phyloP scores from a whole-genome alignment of 169 alveolate species.

The Cyclospora cayetanensis region DNA sequence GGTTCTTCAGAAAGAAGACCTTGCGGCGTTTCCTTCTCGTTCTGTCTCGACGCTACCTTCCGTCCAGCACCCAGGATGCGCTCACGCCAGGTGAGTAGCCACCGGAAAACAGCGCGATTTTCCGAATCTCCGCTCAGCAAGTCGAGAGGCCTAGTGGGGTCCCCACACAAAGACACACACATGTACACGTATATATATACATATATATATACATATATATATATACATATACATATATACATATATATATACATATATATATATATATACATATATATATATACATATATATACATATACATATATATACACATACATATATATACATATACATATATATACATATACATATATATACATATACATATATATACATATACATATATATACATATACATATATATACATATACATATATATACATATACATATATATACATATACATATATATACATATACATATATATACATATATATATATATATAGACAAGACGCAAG shows the following conservation, averaged over 20 bases:
- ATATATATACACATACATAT: not conserved
- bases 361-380: not conserved
- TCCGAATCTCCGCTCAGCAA: not conserved
- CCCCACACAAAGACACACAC: not conserved
- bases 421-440: not conserved
- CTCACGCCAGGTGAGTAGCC: not conserved
- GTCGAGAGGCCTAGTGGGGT: not conserved
- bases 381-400: not conserved
- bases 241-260: not conserved
- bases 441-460: not conserved
- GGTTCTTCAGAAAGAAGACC: no score
- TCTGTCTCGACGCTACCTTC: no score
- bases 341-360: not conserved
- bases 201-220: not conserved
- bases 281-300: not conserved
- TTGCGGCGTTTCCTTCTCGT: no score
- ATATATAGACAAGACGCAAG: not conserved
- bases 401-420: not conserved
- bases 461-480: not conserved
- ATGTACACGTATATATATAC: not conserved
- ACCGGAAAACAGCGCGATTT: not conserved
- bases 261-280: not conserved
- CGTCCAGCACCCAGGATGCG: no score
- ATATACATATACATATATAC: not conserved
- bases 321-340: not conserved